Evolutionary conservation across 208 protist genomes (phyloP), one percentile per base, ranked within the genome.

Genomic region (Acanthamoeba divionensis): DNA sequence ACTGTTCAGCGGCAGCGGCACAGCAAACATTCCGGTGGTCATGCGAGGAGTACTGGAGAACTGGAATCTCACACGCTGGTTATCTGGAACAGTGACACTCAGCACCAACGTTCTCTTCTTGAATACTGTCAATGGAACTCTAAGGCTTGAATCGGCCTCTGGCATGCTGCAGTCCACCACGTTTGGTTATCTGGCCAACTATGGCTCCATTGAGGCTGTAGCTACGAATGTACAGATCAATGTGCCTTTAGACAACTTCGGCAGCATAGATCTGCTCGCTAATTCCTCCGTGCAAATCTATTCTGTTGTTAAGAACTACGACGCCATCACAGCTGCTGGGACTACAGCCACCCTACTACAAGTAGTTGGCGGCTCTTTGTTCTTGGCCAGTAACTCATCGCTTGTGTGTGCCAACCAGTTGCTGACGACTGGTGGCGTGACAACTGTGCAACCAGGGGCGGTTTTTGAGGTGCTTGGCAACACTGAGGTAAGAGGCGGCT

Each of bases 241-340:
- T 54, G 73, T 83, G 73, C 44, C n/a, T 18, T 8, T 83, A 18
- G 44, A 33, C 73, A 83, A 83, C 73, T 83, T 65, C 50, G 73
- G 9, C 1, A 13, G 26, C 26, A 24, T 83, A 8, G 47, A 21
- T 33, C 26, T 83, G 26, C 73, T 54, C 45, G 44, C 73, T 29
- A 54, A 54, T 31, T n/a, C 47, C 18, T 54, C 65, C 7, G 15
- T 83, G 21, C 73, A 83, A 33, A 31, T 48, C 73, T 33, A 15
- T 33, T 65, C 73, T 2, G 10, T 26, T 31, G n/a, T 83, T 21
- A 18, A 55, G 8, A 21, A 65, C 48, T 48, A 0, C 45, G 45
- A 29, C n/a, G 52, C 52, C 52, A 31, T 24, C 73, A 38, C 33
- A 33, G 52, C 65, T 12, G 52, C 65, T 8, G 52, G 73, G 33